Conservation (phyloP, 2,329 filamentous ascomycete genomes). For the Bipolaris oryzae region DNA sequence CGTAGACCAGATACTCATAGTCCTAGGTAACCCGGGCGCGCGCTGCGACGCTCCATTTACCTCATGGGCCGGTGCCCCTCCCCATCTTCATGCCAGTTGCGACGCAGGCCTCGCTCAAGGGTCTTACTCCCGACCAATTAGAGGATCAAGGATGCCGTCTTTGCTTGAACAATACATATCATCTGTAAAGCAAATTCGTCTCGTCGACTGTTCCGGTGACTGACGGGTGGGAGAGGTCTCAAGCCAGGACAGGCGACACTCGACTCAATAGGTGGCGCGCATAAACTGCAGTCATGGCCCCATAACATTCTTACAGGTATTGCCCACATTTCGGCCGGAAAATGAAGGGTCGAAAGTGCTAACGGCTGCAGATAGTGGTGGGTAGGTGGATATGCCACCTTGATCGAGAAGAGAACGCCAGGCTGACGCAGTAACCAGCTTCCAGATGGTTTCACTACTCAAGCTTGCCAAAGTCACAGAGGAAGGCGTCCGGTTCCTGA, state of each 20-base stretch:
- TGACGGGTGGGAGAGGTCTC: slow-evolving; percentile 63
- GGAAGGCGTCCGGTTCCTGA: slow-evolving; percentile 93
- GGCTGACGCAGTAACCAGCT: slow-evolving; percentile 62
- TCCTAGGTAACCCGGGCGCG: slow-evolving; percentile 88
- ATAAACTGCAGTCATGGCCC: slow-evolving; percentile 93
- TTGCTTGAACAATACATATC: slow-evolving; percentile 98
- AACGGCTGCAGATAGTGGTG: slow-evolving; percentile 53
- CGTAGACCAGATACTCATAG: slow-evolving; percentile 6
- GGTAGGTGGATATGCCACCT: slow-evolving; percentile 44
- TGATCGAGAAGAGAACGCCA: slow-evolving; percentile 15
- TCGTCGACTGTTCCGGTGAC: slow-evolving; percentile 3
- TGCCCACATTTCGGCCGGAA: slow-evolving; percentile 6
- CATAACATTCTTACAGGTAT: slow-evolving; percentile 85
- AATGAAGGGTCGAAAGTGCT: slow-evolving; percentile 18
- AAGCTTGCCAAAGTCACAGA: slow-evolving; percentile 94
- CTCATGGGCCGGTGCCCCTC: slow-evolving; percentile 87
- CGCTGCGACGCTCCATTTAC: slow-evolving; percentile 83
- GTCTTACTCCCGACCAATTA: slow-evolving; percentile 87
- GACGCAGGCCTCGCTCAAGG: slow-evolving; percentile 94
- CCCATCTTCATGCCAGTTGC: slow-evolving; percentile 99
- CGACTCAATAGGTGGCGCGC: slow-evolving; percentile 86
- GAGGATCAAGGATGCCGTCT: slow-evolving; percentile 87
- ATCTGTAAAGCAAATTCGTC: slow-evolving; percentile 60
- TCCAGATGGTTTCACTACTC: slow-evolving; percentile 97
- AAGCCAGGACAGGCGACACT: slow-evolving; percentile 92